Evolutionary conservation across 148 eudicot genomes (phyloP).

Genomic region (Chenopodium berlandieri): DNA sequence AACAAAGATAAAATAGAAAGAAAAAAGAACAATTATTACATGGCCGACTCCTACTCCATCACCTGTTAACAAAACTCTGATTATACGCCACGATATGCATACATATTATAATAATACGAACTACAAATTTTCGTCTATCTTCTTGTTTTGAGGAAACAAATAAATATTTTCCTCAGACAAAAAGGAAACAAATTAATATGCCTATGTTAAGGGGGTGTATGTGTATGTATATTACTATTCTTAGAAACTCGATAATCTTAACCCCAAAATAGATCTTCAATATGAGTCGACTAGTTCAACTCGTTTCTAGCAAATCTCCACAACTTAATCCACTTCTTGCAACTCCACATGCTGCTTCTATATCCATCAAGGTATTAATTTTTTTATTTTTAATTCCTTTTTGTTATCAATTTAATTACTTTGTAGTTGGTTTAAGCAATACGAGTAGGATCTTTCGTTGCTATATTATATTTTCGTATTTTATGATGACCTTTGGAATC

Average conservation of each 20-base stretch:
- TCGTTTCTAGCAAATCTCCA: conserved; percentile 13
- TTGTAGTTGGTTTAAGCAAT: too few species aligned
- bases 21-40: background rate
- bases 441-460: too few species aligned
- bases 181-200: too few species aligned
- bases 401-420: too few species aligned
- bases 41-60: background rate
- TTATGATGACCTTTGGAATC: too few species aligned
- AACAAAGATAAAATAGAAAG: background rate
- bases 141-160: too few species aligned
- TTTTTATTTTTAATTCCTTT: too few species aligned
- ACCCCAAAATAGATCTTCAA: background rate
- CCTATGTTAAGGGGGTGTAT: background rate
- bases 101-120: background rate
- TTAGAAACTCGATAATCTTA: background rate
- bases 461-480: too few species aligned
- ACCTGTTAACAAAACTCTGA: background rate
- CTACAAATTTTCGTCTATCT: too few species aligned
- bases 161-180: background rate
- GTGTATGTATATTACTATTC: background rate
- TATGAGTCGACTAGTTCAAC: conserved; percentile 11
- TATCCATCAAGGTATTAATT: conserved; percentile 12
- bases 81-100: background rate
- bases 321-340: conserved; percentile 6
- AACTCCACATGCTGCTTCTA: background rate